Evolutionary conservation across 2,329 filamentous ascomycete species (phyloP).

Genomic region (Xylaria hypoxylon): DNA sequence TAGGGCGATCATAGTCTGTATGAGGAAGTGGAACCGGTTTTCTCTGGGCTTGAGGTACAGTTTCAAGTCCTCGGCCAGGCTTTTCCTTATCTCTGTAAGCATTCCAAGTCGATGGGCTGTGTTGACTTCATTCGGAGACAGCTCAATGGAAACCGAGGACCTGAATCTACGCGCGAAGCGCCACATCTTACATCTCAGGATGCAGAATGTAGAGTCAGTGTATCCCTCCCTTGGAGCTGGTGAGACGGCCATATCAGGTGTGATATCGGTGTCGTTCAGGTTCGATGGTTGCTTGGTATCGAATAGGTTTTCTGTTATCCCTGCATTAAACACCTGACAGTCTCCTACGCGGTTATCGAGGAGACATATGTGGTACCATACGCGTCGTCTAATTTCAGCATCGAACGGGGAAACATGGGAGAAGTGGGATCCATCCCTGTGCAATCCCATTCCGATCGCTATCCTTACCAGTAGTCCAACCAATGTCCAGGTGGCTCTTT

Average conservation of each 20-base stretch:
- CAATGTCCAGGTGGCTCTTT: constrained; percentile 27
- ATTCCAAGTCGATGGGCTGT: background rate
- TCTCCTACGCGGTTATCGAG: constrained; percentile 25
- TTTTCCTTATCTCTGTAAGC: constrained; percentile 20
- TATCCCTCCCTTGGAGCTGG: constrained; percentile 18
- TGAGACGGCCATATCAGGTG: constrained; percentile 18
- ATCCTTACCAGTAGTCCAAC: constrained; percentile 22
- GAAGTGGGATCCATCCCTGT: constrained; percentile 26
- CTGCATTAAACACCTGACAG: constrained; percentile 19
- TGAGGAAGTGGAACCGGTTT: constrained; percentile 9
- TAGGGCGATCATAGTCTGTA: constrained; percentile 12
- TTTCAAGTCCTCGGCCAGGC: constrained; percentile 21
- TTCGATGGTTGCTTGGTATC: constrained; percentile 28
- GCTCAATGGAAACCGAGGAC: constrained; percentile 13
- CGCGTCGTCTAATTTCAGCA: constrained; percentile 23
- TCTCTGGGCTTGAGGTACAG: constrained; percentile 13
- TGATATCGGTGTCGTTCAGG: constrained; percentile 29
- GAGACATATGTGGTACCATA: constrained; percentile 31
- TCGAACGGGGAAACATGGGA: constrained; percentile 25
- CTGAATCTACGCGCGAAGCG: constrained; percentile 20
- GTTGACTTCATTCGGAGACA: background rate
- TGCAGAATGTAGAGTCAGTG: constrained; percentile 22
- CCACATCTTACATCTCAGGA: constrained; percentile 29
- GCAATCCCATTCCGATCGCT: constrained; percentile 23
- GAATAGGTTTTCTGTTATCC: constrained; percentile 22